Evolutionary conservation across 345 rosid species (phyloP).

Genomic region (Dimocarpus longan): DNA sequence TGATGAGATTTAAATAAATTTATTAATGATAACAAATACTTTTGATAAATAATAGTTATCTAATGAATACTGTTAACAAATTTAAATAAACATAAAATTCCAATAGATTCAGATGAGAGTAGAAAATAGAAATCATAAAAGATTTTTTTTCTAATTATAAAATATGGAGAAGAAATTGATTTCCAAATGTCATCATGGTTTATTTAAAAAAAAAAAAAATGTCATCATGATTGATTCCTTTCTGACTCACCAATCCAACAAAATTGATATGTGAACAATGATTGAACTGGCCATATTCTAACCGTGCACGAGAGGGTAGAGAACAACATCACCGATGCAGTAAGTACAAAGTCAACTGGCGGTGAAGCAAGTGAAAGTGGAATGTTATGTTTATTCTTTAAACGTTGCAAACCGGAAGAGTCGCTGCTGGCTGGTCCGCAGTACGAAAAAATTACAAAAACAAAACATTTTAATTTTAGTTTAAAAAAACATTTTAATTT

Average conservation of each 20-base stretch:
- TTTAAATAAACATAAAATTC: no score
- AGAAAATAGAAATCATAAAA: no score
- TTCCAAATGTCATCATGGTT: background rate
- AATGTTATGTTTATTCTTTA: background rate
- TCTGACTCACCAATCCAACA: no score
- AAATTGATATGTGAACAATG: background rate
- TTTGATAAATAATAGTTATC: no score
- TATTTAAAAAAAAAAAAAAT: no score
- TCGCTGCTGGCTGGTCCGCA: conserved; percentile 15
- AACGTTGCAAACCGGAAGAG: conserved; percentile 33
- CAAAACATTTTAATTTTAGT: background rate
- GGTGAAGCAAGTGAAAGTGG: background rate
- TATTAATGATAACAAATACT: no score
- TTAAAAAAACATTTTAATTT: background rate
- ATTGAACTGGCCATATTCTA: background rate
- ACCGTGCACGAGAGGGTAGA: background rate
- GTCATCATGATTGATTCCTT: no score
- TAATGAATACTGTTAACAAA: no score
- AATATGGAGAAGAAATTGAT: background rate
- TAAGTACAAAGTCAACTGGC: background rate
- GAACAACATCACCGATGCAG: background rate
- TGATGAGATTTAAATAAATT: no score
- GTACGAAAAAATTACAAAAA: background rate
- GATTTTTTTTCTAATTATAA: background rate
- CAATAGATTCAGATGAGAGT: no score